These are phyloP conservation scores for Metarhizium robertsii DNA, from an alignment of 2,329 filamentous ascomycete species.

Conservation along the genomic window DNA sequence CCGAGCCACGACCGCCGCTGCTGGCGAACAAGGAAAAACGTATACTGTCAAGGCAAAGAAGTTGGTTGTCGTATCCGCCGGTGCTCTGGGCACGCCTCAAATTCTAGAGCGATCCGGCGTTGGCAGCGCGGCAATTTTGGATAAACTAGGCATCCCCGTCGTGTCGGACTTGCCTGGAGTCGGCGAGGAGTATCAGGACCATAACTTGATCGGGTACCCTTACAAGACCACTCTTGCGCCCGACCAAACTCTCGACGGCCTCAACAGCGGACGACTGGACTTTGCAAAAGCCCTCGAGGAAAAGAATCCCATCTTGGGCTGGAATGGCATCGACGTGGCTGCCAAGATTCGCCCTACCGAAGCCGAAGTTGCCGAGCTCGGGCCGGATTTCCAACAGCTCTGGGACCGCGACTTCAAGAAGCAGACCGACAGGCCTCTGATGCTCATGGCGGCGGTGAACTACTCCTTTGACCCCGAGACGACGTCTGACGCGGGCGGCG, in stretches of 20 bases:
- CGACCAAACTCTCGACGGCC: constrained; percentile 35
- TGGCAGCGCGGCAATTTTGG: constrained; percentile 40
- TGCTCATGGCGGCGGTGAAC: constrained; percentile 28
- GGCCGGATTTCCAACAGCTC: constrained; percentile 39
- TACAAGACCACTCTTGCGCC: constrained; percentile 29
- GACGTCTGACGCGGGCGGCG: neutral
- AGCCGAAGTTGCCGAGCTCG: constrained; percentile 40
- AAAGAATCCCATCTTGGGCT: constrained; percentile 42
- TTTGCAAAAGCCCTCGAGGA: constrained; percentile 30
- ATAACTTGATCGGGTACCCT: constrained; percentile 42
- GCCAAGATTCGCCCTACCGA: constrained; percentile 47
- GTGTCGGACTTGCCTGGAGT: constrained; percentile 41
- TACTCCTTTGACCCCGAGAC: constrained; percentile 12
- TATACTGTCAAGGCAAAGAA: constrained; percentile 17
- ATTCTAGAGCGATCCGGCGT: constrained; percentile 56
- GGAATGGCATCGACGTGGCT: constrained; percentile 47
- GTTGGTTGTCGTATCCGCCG: constrained; percentile 27
- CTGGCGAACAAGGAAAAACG: constrained; percentile 5
- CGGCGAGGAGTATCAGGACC: constrained; percentile 45
- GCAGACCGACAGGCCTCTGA: constrained; percentile 34
- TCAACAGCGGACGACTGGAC: constrained; percentile 33
- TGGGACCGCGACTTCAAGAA: constrained; percentile 47
- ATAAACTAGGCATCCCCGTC: constrained; percentile 34
- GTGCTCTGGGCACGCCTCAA: constrained; percentile 41
- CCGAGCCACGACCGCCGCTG: constrained; percentile 27